These are phyloP conservation scores for Tolypocladium amazonense DNA, from an alignment of 2,329 filamentous ascomycete genomes.

Conservation along the genomic window DNA sequence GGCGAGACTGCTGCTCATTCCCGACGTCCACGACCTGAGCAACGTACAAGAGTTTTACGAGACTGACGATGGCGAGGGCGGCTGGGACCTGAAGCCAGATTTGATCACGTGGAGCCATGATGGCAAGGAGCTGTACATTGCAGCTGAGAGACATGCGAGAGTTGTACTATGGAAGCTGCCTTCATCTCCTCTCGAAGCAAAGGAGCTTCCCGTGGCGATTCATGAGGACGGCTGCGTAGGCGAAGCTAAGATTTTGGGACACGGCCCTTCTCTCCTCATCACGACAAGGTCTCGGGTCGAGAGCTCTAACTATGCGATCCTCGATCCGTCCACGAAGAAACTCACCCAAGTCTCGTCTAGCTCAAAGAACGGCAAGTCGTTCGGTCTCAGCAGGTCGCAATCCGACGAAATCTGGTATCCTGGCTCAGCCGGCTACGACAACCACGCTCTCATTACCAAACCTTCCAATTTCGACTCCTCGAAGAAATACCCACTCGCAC, in stretches of 20 bases:
- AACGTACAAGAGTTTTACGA: slow-evolving; percentile 53
- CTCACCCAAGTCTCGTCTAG: slow-evolving; percentile 47
- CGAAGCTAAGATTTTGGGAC: slow-evolving; percentile 41
- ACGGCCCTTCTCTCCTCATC: slow-evolving; percentile 44
- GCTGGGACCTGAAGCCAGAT: slow-evolving; percentile 50
- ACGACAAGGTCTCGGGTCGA: slow-evolving; percentile 61
- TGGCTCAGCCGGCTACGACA: slow-evolving; percentile 51
- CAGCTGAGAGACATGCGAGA: slow-evolving; percentile 59
- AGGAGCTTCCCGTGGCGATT: slow-evolving; percentile 36
- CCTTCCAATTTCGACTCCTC: slow-evolving; percentile 55
- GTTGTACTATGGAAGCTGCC: slow-evolving; percentile 52
- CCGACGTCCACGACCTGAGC: slow-evolving; percentile 45
- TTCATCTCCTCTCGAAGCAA: slow-evolving; percentile 38
- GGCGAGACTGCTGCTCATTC: slow-evolving; percentile 53
- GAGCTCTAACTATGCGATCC: slow-evolving; percentile 56
- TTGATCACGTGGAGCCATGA: slow-evolving; percentile 46
- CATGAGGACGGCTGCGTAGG: slow-evolving; percentile 42
- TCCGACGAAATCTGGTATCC: slow-evolving; percentile 59
- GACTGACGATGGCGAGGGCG: slow-evolving; percentile 50
- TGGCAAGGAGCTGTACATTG: slow-evolving; percentile 57
- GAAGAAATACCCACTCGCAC: slow-evolving; percentile 69
- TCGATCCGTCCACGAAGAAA: slow-evolving; percentile 33
- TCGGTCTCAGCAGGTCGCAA: slow-evolving; percentile 54
- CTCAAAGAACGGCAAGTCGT: slow-evolving; percentile 53
- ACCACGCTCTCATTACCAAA: slow-evolving; percentile 59